Evolutionary conservation across 148 eudicot genomes (phyloP).

Genomic region (Fallopia convolvulus): DNA sequence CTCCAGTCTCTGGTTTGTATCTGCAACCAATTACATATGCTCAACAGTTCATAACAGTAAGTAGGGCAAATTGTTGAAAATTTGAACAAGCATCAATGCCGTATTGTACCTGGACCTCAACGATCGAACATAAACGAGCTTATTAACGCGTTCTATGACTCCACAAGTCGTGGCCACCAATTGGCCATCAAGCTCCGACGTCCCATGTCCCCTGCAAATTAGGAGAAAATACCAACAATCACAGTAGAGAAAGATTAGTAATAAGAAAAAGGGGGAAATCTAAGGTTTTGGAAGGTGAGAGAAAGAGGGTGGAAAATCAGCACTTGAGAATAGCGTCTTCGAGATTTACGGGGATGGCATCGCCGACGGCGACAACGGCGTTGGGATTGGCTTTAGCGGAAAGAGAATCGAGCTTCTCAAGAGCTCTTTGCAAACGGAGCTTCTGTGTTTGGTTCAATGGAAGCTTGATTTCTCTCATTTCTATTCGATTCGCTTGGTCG

Average conservation of each 20-base stretch:
- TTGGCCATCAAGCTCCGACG: slow-evolving; percentile 52
- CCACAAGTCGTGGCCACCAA: slow-evolving; percentile 80
- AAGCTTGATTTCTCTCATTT: slow-evolving; percentile 59
- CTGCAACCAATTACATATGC: slow-evolving; percentile 21
- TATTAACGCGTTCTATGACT: slow-evolving; percentile 80
- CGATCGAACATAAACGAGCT: slow-evolving; percentile 73
- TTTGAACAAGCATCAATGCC: not conserved
- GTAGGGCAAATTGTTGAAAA: not conserved
- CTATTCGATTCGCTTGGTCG: not conserved
- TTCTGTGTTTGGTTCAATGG: slow-evolving; percentile 70
- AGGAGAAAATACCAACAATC: not conserved
- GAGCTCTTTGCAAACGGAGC: slow-evolving; percentile 57
- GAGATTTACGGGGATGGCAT: slow-evolving; percentile 51
- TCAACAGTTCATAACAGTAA: not conserved
- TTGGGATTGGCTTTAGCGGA: slow-evolving; percentile 45
- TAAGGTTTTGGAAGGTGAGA: not conserved
- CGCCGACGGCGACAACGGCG: slow-evolving; percentile 69
- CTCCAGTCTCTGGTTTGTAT: slow-evolving; percentile 94
- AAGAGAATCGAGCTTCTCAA: slow-evolving; percentile 44
- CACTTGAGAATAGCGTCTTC: slow-evolving; percentile 86
- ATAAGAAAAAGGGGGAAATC: not conserved
- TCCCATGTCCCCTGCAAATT: slow-evolving; percentile 81
- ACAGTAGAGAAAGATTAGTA: not conserved
- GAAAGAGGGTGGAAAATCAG: not conserved
- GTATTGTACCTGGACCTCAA: slow-evolving; percentile 62